Evolutionary conservation across 140 eudicot genomes (phyloP).

Genomic region (Bidens hawaiensis): DNA sequence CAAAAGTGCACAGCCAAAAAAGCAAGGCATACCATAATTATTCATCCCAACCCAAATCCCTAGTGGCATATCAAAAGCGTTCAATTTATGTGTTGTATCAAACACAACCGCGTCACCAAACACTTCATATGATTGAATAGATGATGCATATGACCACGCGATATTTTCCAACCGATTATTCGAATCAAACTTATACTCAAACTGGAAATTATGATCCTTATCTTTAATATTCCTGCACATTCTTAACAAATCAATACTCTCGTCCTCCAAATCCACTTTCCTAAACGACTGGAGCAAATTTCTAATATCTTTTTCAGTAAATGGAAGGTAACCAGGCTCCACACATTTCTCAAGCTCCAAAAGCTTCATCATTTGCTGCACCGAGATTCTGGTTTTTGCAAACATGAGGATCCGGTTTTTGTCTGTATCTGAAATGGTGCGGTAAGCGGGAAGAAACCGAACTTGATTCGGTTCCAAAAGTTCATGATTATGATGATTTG

Average conservation of each 20-base stretch:
- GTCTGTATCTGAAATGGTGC: constrained; percentile 86
- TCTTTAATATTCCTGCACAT: constrained; percentile 97
- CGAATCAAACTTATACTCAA: constrained; percentile 70
- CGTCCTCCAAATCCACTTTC: constrained; percentile 92
- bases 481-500: constrained; percentile 90
- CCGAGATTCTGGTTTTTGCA: constrained; percentile 98
- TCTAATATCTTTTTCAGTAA: constrained; percentile 92
- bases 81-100: constrained; percentile 95
- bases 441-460: constrained; percentile 94
- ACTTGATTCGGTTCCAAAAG: constrained; percentile 93
- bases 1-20: constrained; percentile 91
- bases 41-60: constrained; percentile 98
- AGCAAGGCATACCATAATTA: constrained; percentile 99
- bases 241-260: constrained; percentile 73
- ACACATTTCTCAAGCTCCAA: constrained; percentile 93
- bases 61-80: constrained; percentile 96
- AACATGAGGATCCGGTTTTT: constrained; percentile 88
- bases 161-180: constrained; percentile 76
- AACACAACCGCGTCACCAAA: constrained; percentile 95
- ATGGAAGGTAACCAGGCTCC: constrained; percentile 92
- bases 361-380: constrained; percentile 98
- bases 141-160: constrained; percentile 98
- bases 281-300: constrained; percentile 93
- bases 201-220: constrained; percentile 81
- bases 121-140: constrained; percentile 76